Percentiles rank a stretch among this genome's conserved stretches.
Conservation (phyloP, 2,329 filamentous ascomycete genomes). For the Davidsoniella australis region DNA sequence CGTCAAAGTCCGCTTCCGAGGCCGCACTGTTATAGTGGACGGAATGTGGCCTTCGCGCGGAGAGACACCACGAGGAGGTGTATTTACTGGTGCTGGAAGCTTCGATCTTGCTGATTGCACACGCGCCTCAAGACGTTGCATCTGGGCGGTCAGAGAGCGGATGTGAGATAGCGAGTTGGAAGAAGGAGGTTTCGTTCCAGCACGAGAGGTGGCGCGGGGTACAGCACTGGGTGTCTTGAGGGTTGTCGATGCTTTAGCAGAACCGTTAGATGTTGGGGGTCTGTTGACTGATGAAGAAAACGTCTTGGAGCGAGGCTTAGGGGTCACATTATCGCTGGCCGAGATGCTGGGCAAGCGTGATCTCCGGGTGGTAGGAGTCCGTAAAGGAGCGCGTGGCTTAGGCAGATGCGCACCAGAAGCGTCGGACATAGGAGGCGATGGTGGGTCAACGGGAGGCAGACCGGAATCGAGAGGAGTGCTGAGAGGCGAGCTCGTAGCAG, state of each 20-base stretch:
- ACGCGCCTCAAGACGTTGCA: conserved; percentile 87
- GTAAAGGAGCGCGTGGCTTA: conserved; percentile 20
- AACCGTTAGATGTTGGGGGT: conserved; percentile 18
- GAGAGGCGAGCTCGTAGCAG: conserved; percentile 82
- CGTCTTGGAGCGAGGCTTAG: conserved; percentile 36
- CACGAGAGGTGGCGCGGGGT: conserved; percentile 30
- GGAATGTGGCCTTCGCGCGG: conserved; percentile 42
- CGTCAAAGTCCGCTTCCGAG: conserved; percentile 49
- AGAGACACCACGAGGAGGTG: conserved; percentile 58
- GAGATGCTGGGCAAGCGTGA: conserved; percentile 33
- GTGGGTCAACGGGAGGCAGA: conserved; percentile 59
- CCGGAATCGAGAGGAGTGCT: conserved; percentile 61
- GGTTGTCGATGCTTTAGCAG: conserved; percentile 6
- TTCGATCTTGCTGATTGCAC: conserved; percentile 86
- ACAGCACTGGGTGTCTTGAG: conserved; percentile 24
- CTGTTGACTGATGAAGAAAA: conserved; percentile 21
- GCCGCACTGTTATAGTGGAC: conserved; percentile 46
- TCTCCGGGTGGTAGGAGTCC: conserved; percentile 19
- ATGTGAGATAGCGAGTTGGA: conserved; percentile 77
- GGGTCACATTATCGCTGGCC: conserved; percentile 34
- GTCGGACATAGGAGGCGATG: conserved; percentile 87
- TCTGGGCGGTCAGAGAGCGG: conserved; percentile 82
- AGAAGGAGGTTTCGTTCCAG: conserved; percentile 30
- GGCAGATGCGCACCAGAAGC: conserved; percentile 41
- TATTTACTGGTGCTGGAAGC: conserved; percentile 63